A percentile compares a stretch with the other conserved stretches of the same genome.
Conservation (phyloP, 2,329 filamentous ascomycete genomes). For the Cadophora luteo-olivacea region DNA sequence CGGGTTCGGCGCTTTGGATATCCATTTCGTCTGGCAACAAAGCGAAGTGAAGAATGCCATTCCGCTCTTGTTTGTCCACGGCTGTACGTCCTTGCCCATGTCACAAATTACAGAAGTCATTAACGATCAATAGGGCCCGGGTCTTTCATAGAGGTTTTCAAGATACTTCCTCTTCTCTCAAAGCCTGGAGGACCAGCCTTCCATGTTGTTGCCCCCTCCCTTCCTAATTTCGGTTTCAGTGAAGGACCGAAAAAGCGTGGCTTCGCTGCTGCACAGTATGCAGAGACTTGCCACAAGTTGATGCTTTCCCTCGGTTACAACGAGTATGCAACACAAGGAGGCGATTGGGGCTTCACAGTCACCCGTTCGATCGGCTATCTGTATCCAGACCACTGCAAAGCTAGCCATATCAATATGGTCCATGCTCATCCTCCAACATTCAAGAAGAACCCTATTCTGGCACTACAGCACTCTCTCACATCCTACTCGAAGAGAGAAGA, state of each 20-base stretch:
- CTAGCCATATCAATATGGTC: constrained; percentile 68
- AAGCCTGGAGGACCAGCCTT: constrained; percentile 52
- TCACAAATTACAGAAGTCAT: neutral
- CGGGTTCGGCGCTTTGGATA: constrained; percentile 63
- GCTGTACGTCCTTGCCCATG: constrained; percentile 49
- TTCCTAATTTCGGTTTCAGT: constrained; percentile 61
- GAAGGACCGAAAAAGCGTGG: constrained; percentile 53
- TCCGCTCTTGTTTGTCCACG: constrained; percentile 66
- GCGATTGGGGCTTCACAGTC: constrained; percentile 74
- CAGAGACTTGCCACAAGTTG: constrained; percentile 68
- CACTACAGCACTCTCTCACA: constrained; percentile 59
- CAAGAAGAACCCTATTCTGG: constrained; percentile 60
- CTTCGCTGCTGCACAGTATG: constrained; percentile 65
- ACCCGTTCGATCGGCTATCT: constrained; percentile 65
- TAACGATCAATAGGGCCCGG: constrained; percentile 61
- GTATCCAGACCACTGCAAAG: constrained; percentile 63
- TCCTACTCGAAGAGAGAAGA: constrained; percentile 60
- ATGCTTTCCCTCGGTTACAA: constrained; percentile 73
- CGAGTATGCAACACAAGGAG: constrained; percentile 68
- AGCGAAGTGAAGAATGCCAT: constrained; percentile 58
- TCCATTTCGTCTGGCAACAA: constrained; percentile 69
- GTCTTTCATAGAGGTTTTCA: constrained; percentile 70
- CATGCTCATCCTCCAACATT: constrained; percentile 55
- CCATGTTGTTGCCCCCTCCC: constrained; percentile 62
- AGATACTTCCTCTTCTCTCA: constrained; percentile 60